Evolutionary conservation across 345 rosid species (phyloP), one percentile per base, ranked within the genome.

Genomic region (rapeseed (Brassica napus)): DNA sequence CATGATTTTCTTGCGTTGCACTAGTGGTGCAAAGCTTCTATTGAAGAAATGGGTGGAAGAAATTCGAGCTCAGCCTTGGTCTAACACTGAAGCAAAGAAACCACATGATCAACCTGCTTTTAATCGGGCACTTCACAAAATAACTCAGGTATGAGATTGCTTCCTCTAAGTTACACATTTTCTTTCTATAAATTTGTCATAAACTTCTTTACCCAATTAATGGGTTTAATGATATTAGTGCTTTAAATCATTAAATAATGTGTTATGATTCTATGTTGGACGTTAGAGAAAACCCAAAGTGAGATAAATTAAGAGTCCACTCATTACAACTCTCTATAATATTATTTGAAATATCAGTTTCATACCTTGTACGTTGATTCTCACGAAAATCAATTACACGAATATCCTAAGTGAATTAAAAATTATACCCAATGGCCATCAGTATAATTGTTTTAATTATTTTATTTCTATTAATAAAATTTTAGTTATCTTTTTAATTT

Each of bases 41-140:
- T 9, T 73, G 61, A 62, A 73, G 31, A 73, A 30, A 73, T 73
- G 77, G 77, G 47, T 62, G 21, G 69, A 73, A 15, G 78, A 54
- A 14, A 21, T 55, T 65, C 94, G 60, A 90, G 88, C 58, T 24
- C 67, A 62, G 16, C 39, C 39, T 30, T 62, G 67, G 67, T 30
- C 39, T 31, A 31, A 62, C 65, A 61, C 18, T 7, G 65, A 61
- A 61, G 65, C 9, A 61, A 28, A 65, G 69, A 35, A 65, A 34
- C 65, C 65, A 61, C 65, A 65, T 65, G 69, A 65, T 65, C 69
- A 65, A 35, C 69, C 69, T 65, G 69, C 69, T 34, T 65, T 65
- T 65, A 65, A 65, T 16, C 26, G 69, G 26, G 69, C 69, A 15
- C 69, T 65, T 34, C 39, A 65, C 69, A 65, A 65, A 65, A 65